Conservation (phyloP, 2,329 filamentous ascomycete genomes). For the Metarhizium rileyi region DNA sequence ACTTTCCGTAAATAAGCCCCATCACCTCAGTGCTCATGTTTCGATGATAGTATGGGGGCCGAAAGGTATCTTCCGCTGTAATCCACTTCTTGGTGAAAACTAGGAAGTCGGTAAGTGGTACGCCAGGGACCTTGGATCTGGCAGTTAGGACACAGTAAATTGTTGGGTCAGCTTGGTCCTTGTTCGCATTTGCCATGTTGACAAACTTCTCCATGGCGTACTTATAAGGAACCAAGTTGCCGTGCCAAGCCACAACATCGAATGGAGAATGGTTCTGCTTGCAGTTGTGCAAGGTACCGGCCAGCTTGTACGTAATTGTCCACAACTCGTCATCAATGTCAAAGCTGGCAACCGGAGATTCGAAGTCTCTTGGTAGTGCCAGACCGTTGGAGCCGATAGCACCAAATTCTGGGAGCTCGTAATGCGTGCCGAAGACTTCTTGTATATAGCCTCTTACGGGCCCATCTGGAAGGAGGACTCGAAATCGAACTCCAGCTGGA, state of each 20-base stretch:
- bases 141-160: conserved; percentile 58
- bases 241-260: conserved; percentile 64
- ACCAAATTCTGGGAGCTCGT: conserved; percentile 56
- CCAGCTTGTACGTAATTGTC: conserved; percentile 51
- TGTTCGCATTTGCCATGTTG: conserved; percentile 46
- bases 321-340: conserved; percentile 45
- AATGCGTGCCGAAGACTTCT: conserved; percentile 56
- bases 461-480: conserved; percentile 31
- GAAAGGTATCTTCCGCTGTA: conserved; percentile 50
- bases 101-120: conserved; percentile 53
- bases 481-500: conserved; percentile 49
- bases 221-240: conserved; percentile 54
- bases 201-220: conserved; percentile 48
- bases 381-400: conserved; percentile 57
- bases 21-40: conserved; percentile 49
- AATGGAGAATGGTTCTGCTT: conserved; percentile 58
- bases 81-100: conserved; percentile 60
- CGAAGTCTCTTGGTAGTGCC: conserved; percentile 56
- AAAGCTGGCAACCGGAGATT: conserved; percentile 50
- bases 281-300: conserved; percentile 49
- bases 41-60: conserved; percentile 56
- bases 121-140: conserved; percentile 40
- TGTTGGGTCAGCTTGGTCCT: conserved; percentile 57
- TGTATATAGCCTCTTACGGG: conserved; percentile 56
- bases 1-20: conserved; percentile 36